Conservation (phyloP, 306 rosid genomes). For the Dalbergia cochinchinensis region DNA sequence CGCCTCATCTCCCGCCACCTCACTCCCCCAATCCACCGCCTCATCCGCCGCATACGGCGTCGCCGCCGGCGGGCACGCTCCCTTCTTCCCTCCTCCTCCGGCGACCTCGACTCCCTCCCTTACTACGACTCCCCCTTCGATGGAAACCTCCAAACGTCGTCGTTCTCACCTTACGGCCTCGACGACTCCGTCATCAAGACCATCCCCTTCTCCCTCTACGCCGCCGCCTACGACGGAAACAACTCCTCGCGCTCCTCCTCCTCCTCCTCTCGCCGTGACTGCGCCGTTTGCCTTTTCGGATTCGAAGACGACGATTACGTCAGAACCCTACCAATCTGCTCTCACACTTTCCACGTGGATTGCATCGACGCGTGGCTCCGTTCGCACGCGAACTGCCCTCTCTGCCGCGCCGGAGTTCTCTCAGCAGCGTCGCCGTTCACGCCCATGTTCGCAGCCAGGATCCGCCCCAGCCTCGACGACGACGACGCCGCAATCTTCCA, state of each 20-base stretch:
- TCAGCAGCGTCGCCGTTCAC: conserved; percentile 81
- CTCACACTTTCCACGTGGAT: conserved; percentile 87
- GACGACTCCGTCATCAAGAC: conserved; percentile 91
- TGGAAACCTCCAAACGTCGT: conserved; percentile 40
- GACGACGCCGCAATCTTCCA: conserved; percentile 64
- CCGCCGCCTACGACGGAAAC: conserved; percentile 44
- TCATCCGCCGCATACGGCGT: conserved; percentile 60
- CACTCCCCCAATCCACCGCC: conserved; percentile 58
- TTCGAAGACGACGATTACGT: conserved; percentile 87
- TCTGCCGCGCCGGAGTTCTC: conserved; percentile 88
- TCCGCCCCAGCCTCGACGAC: conserved; percentile 80
- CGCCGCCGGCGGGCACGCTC: conserved; percentile 54
- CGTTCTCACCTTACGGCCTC: conserved; percentile 79
- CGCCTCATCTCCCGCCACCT: conserved; percentile 91
- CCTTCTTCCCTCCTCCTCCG: conserved; percentile 67
- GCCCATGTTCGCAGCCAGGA: conserved; percentile 90
- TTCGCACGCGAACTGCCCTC: conserved; percentile 96
- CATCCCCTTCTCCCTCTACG: conserved; percentile 81
- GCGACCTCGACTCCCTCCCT: conserved; percentile 82
- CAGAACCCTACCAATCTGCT: conserved; percentile 81
- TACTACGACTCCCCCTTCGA: conserved; percentile 77
- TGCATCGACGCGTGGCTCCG: conserved; percentile 96
- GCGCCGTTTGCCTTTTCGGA: conserved; percentile 86
- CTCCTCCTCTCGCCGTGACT: conserved; percentile 62
- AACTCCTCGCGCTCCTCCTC: not conserved